Evolutionary conservation across 1,139 yeast species (phyloP), one percentile per base, ranked within the genome.

Genomic region (Arxiozyma slooffiae): DNA sequence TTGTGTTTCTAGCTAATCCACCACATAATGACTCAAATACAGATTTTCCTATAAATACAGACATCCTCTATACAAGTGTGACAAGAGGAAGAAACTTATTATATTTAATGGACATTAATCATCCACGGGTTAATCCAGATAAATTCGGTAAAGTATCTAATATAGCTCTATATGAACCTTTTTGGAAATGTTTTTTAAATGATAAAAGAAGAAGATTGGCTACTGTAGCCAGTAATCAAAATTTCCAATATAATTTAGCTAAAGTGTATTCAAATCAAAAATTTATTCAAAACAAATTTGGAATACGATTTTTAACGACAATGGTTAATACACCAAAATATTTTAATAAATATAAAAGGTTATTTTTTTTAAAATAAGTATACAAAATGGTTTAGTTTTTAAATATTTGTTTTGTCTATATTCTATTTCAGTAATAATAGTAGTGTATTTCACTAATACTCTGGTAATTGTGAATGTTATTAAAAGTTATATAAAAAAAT

Each of bases 51-150:
- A 54, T 59, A 36, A 60, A 59, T 6, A 48, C 49, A 14, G 69
- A 81, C 45, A 62, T 79, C 11, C 67, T 77, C 18, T 84, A 82
- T 60, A 89, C 83, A 2, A 90, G 82, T 0, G 66, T 77, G 61
- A 82, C 90, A 0, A 71, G 90, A 53, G 84, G 89, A 0, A 73
- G 75, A 50, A 69, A 73, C 41, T 58, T 82, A 41, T 60, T 82
- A 2, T 82, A 82, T 48, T 57, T 71, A 57, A 66, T 67, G 43
- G 67, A 64, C 44, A 50, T 60, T 6, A 63, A 54, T 20, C 61
- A 61, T 50, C 50, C 52, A n/a, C 47, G 41, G 11, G n/a, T 54
- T 14, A 16, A 18, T 16, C 36, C 44, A 16, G 26, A 21, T 26
- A 36, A 47, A 42, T 37, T 9, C 5, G 14, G 20, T 21, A 24